Conservation (phyloP, 768 basidiomycete species). For the Rhizopogon roseolus region DNA sequence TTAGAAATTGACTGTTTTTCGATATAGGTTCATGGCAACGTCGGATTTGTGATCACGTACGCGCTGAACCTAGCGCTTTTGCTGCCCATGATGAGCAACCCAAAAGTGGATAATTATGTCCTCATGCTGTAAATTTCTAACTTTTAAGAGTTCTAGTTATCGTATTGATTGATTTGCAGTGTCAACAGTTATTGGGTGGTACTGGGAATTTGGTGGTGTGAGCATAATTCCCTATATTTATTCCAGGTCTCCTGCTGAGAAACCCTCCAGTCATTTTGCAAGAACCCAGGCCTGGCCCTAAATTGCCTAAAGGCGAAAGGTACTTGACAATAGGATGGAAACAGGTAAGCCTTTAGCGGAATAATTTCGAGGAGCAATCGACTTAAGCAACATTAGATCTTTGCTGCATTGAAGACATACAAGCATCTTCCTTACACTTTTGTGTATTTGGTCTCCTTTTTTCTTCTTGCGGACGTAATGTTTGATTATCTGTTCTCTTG, state of each 20-base stretch:
- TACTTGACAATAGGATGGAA: slow-evolving; percentile 87
- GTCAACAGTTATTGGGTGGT: slow-evolving; percentile 76
- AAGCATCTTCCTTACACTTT: slow-evolving; percentile 79
- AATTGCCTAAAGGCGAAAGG: slow-evolving; percentile 68
- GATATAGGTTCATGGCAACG: slow-evolving; percentile 64
- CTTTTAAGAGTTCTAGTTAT: not conserved
- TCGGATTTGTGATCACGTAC: slow-evolving; percentile 65
- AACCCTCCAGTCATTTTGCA: slow-evolving; percentile 66
- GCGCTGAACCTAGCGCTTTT: slow-evolving; percentile 70
- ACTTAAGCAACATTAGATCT: slow-evolving; percentile 48
- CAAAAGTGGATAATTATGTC: slow-evolving; percentile 70
- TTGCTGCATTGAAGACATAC: slow-evolving; percentile 70
- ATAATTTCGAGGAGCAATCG: not conserved
- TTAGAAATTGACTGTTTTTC: not conserved
- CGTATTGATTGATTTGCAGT: slow-evolving; percentile 26
- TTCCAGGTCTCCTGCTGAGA: not conserved
- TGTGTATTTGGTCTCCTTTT: slow-evolving; percentile 70
- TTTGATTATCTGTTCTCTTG: not conserved
- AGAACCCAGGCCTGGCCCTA: slow-evolving; percentile 76
- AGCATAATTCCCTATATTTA: slow-evolving; percentile 16
- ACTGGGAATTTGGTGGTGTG: slow-evolving; percentile 86
- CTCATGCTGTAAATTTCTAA: slow-evolving; percentile 53
- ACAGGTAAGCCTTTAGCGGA: slow-evolving; percentile 40
- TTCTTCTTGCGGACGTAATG: slow-evolving; percentile 73
- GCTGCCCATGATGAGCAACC: slow-evolving; percentile 49